Conservation (phyloP, 805 yeast genomes). For the Monosporozyma solicola region DNA sequence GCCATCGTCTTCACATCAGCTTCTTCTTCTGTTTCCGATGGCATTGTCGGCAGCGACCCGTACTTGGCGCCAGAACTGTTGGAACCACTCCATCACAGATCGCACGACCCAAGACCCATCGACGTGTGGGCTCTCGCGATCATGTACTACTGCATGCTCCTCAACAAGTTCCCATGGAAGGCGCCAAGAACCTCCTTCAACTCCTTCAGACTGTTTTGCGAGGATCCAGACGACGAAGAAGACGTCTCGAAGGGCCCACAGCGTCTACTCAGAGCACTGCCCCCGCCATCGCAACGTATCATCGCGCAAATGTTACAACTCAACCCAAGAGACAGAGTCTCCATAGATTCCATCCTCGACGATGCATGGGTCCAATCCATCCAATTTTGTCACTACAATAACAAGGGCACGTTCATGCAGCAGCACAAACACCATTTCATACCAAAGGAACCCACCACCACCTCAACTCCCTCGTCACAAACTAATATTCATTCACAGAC, state of each 20-base stretch:
- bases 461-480: not conserved
- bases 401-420: constrained; percentile 4
- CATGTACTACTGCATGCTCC: constrained; percentile 81
- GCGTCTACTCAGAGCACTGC: constrained; percentile 61
- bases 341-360: constrained; percentile 45
- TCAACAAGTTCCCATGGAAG: constrained; percentile 92
- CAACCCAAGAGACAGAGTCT: constrained; percentile 48
- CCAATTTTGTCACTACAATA: constrained; percentile 38
- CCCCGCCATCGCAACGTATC: constrained; percentile 52
- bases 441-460: constrained; percentile 40
- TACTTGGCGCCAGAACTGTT: constrained; percentile 91
- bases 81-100: constrained; percentile 17
- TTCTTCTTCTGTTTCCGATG: constrained; percentile 24
- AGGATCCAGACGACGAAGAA: constrained; percentile 32
- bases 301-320: constrained; percentile 58
- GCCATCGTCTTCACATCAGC: constrained; percentile 56
- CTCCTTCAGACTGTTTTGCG: constrained; percentile 61
- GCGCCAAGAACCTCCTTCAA: constrained; percentile 72
- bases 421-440: constrained; percentile 60
- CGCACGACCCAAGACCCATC: constrained; percentile 77
- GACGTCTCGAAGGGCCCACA: constrained; percentile 58
- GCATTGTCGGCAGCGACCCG: constrained; percentile 94
- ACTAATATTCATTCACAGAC: not conserved
- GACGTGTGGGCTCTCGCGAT: constrained; percentile 95
- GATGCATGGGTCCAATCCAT: constrained; percentile 55